Base-by-base conservation (phyloP, 2,329 filamentous ascomycete species). In the Aspergillus ustus region DNA sequence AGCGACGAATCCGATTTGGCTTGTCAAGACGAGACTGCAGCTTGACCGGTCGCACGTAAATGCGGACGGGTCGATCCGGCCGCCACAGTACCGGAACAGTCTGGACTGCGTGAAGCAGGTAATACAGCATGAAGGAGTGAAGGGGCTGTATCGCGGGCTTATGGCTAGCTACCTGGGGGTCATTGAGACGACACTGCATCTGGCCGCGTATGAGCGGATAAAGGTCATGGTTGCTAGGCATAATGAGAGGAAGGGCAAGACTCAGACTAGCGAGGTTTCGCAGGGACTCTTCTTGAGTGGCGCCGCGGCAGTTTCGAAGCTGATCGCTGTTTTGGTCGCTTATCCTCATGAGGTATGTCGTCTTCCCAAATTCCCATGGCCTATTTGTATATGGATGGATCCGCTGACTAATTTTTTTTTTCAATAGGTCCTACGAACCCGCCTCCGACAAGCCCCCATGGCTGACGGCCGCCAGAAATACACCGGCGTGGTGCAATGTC, bases 71-170 rank as follows among this genome's bases (percentile, higher is more conserved):
- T 69, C 57, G 67, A 51, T 52, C 15, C 56, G 54, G 20, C 59
- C 59, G 25, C 77, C 59, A 69, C 80, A 53, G 80, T 81, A 68
- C 76, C 80, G 59, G 54, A 73, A 75, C 92, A 49, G 94, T 92
- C 60, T 97, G 91, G 3, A 92, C 88, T 54, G 72, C 29, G 57
- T 71, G 31, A 86, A 83, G 52, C 87, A 92, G 17, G 97, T 97
- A 63, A 90, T 92, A 86, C 83, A 81, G 56, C 88, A 96, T 70
- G 94, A 97, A 77, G 93, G 94, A 2, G 73, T 97, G 46, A 85
- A 88, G 55, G 94, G 94, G 61, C 85, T 97, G 82, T 97, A 97
- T 75, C 86, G 93, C 75, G 94, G 94, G 8, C 81, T 97, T 55
- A 92, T 92, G 0, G 94, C 94, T 19, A 97, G 75, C 54, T 77